Percentiles rank a stretch among this genome's conserved stretches.
phyloP scores from a whole-genome alignment of 2,329 filamentous ascomycete genomes.

The Ophiosphaerella herpotricha region DNA sequence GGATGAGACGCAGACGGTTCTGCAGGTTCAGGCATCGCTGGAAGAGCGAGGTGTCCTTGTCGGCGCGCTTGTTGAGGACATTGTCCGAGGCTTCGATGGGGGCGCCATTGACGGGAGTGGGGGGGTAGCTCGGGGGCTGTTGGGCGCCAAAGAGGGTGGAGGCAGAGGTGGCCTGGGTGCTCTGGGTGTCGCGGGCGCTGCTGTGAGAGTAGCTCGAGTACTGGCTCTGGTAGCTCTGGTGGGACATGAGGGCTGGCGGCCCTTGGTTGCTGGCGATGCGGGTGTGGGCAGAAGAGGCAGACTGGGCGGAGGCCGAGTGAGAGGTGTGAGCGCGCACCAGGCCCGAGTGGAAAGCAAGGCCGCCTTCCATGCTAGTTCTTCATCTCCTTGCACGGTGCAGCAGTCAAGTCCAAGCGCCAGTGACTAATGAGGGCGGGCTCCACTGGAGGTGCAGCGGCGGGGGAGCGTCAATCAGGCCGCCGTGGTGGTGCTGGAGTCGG shows the following conservation, averaged over 20 bases:
- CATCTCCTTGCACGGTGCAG: conserved; percentile 6
- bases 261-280: conserved; percentile 42
- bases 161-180: conserved; percentile 51
- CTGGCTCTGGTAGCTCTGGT: conserved; percentile 53
- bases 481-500: too few relatives aligned
- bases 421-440: conserved; percentile 1
- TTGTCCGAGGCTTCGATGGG: conserved; percentile 80
- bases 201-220: conserved; percentile 54
- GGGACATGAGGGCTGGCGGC: conserved; percentile 48
- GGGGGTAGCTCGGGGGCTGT: conserved; percentile 36
- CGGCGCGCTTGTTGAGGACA: conserved; percentile 96
- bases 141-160: conserved; percentile 51
- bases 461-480: neutral
- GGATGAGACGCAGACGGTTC: conserved; percentile 79
- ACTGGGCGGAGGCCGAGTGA: conserved; percentile 9
- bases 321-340: conserved; percentile 19
- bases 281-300: conserved; percentile 30
- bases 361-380: conserved; percentile 6
- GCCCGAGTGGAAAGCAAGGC: conserved; percentile 32
- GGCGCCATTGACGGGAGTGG: conserved; percentile 56
- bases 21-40: conserved; percentile 90
- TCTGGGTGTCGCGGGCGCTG: conserved; percentile 53
- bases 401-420: conserved; percentile 5
- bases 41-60: conserved; percentile 88
- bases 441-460: neutral